These are phyloP conservation scores for Prunella vulgaris DNA, from an alignment of 257 asterid species.

Conservation along the genomic window DNA sequence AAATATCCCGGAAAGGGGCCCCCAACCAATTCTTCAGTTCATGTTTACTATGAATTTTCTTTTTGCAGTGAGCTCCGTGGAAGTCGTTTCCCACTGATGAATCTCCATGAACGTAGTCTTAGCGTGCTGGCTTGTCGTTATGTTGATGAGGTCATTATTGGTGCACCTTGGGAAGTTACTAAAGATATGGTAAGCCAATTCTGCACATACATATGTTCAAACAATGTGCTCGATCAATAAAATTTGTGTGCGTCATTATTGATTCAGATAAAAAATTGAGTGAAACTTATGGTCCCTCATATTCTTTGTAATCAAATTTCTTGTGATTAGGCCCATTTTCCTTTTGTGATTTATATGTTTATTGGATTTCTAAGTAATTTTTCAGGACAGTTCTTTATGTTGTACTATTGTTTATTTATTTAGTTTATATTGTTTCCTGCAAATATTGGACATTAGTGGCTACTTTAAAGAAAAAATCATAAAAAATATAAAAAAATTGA, in stretches of 20 bases:
- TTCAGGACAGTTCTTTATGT: not conserved
- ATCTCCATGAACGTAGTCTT: conserved; percentile 89
- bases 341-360: not conserved
- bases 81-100: conserved; percentile 68
- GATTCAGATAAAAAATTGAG: not conserved
- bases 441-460: not conserved
- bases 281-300: not conserved
- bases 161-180: conserved; percentile 88
- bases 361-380: not conserved
- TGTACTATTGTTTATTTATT: not conserved
- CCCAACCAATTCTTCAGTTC: conserved; percentile 1
- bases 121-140: conserved; percentile 90
- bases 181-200: conserved; percentile 62
- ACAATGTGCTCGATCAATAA: not conserved
- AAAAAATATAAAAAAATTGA: not conserved
- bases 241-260: not conserved
- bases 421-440: not conserved
- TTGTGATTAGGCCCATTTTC: not conserved
- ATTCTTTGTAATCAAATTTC: not conserved
- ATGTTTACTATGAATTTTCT: conserved; percentile 2
- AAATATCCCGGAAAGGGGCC: conserved; percentile 4
- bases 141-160: conserved; percentile 93
- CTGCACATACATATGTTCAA: not conserved
- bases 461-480: not conserved
- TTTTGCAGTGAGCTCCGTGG: conserved; percentile 76